Conservation (phyloP, 305 asterid genomes). For the Solanum aculeatissimum region DNA sequence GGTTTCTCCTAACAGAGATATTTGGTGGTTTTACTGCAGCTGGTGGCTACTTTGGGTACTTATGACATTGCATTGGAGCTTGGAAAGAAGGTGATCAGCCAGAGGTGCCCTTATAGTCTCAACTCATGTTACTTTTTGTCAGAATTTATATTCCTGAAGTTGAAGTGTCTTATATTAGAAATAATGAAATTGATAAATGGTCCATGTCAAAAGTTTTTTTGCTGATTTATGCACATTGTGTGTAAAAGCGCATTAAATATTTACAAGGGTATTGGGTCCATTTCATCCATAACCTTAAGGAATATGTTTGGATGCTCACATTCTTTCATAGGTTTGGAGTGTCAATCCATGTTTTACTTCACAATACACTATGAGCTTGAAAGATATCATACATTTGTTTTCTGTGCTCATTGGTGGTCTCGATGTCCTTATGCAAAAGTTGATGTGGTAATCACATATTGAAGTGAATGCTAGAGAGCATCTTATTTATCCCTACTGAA, state of each 20-base stretch:
- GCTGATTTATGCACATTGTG: background rate
- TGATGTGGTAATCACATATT: background rate
- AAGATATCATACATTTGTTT: background rate
- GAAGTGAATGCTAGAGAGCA: background rate
- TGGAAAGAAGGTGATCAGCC: constrained; percentile 83
- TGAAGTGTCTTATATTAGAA: background rate
- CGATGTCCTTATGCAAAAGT: background rate
- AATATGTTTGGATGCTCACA: background rate
- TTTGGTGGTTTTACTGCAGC: constrained; percentile 42
- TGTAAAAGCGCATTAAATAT: background rate
- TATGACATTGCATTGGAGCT: constrained; percentile 77
- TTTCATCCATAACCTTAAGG: background rate
- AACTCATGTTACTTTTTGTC: background rate
- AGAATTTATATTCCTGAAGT: background rate
- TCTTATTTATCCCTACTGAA: background rate
- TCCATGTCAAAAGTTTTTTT: background rate
- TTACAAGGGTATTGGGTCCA: background rate
- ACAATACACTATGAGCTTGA: background rate
- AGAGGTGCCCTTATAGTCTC: constrained; percentile 40
- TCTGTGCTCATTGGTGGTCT: background rate
- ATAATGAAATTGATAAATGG: background rate
- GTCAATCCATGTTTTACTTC: background rate
- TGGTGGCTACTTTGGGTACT: constrained; percentile 78
- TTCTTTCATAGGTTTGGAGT: background rate
- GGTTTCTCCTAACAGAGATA: background rate